Evolutionary conservation across 2,329 filamentous ascomycete species (phyloP), one percentile per base, ranked within the genome.

Genomic region (Tolypocladium capitatum): DNA sequence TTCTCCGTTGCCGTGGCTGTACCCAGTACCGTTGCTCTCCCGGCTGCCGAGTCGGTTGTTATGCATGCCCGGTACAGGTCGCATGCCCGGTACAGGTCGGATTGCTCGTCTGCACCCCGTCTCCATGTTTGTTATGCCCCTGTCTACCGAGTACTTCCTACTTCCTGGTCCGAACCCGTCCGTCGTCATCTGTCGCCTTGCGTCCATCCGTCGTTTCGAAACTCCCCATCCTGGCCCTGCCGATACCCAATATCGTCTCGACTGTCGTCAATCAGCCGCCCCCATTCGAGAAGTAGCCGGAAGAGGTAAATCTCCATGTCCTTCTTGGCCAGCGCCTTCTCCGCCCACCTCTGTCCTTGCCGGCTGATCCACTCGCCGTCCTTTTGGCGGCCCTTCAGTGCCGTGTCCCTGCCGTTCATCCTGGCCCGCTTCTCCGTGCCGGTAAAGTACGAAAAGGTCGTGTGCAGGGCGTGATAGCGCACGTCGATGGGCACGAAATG

Each of bases 251-350:
- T 60, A 13, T 65, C 63, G n/a, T 75, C 69, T 51, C 74, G 62
- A 35, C 67, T 58, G 56, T 88, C 83, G 63, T 84, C 76, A 21
- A 83, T 74, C 41, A 89, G 58, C 51, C 84, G 67, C 2, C 75
- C 84, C 83, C 85, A 92, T 67, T 92, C 86, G 20, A 92, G 65
- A 55, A 92, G 64, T 50, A 92, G 61, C 43, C 86, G 69, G 59
- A 90, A 92, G 57, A 91, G 71, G 58, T 92, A 92, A 10, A 88
- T 75, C 62, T 89, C 83, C 77, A 84, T 86, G 58, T 92, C 87
- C 60, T 83, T 82, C 56, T 76, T 78, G 50, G 82, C 69, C 18
- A 89, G 55, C 13, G 77, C 82, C 59, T 71, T 70, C 7, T 68
- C 66, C 2, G 78, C 80, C 84, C 85, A 88, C 49, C 73, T 72